A percentile compares a stretch with the other conserved stretches of the same genome.
These are phyloP conservation scores for Trichoderma sp. DNA, from an alignment of 2,329 filamentous ascomycete species.

Conservation along the genomic window DNA sequence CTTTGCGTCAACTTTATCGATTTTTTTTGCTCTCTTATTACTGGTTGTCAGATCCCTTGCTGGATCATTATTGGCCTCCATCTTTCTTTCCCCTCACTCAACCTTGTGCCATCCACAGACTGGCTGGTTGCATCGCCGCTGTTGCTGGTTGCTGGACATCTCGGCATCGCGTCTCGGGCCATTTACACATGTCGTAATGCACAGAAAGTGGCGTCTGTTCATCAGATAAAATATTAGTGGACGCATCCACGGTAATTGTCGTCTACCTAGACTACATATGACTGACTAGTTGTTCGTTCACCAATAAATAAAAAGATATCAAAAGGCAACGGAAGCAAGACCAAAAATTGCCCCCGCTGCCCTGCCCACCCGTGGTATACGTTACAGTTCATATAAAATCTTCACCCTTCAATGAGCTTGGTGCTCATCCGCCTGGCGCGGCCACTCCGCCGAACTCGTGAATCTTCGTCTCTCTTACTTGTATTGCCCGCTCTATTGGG, in stretches of 20 bases:
- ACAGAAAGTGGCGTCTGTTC: neutral
- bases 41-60: neutral
- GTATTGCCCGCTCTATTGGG: conserved; percentile 2
- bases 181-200: neutral
- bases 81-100: neutral
- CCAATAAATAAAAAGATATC: neutral
- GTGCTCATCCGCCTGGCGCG: conserved; percentile 35
- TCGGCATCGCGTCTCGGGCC: neutral
- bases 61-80: neutral
- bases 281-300: neutral
- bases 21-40: neutral
- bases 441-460: conserved; percentile 34
- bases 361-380: neutral
- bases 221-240: neutral
- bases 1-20: neutral
- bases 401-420: conserved; percentile 25
- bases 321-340: neutral
- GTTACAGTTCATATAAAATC: neutral
- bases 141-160: neutral
- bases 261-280: neutral
- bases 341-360: neutral
- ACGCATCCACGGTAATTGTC: neutral
- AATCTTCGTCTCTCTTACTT: conserved; percentile 3
- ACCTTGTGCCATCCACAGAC: neutral
- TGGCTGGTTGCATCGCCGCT: neutral